Evolutionary conservation across 176 grass and related monocot species (phyloP), one percentile per base, ranked within the genome.

Genomic region (Aegilops tauschii): DNA sequence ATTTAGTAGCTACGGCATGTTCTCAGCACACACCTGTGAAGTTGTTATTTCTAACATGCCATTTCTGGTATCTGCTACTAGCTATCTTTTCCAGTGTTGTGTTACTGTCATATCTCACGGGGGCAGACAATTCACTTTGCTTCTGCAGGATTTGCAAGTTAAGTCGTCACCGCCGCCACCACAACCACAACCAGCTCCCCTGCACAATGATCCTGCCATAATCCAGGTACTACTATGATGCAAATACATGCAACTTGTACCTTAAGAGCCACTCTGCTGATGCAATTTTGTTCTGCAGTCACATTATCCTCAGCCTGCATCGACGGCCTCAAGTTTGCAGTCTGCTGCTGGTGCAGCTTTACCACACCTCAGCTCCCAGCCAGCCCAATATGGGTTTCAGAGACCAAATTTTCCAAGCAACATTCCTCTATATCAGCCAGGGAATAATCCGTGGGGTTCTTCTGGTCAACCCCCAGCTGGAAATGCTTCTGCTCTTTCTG

Each of bases 151-250:
- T 78, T 89, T 95, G 83, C 94, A 95, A 91, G 94, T 95, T 64
- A 95, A 95, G 58, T 95, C 94, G 8, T 93, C 91, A 20, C 91
- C 91, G 12, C 94, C 86, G 2, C 73, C 3, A 31, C 44, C 39
- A 27, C 73, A 58, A 34, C 87, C 89, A 14, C 83, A 90, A 76
- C 74, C 88, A 77, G 71, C 90, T 83, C 63, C 90, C 77, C 69
- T 90, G 80, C 84, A 94, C 78, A 94, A 92, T 39, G 95, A 97
- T 84, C 95, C 95, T 83, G 90, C 95, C 80, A 94, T 97, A 90
- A 97, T 94, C 45, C 92, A 97, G 95, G 92, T 97, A 87, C 61
- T 8, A 2, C 28, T 25, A 34, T 78, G 66, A 79, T 59, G 32
- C 28, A 78, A 42, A 58, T 73, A 66, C 4, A 58, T 79, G n/a